Base-by-base conservation (phyloP, 345 rosid species). In the Camelina hispida region DNA sequence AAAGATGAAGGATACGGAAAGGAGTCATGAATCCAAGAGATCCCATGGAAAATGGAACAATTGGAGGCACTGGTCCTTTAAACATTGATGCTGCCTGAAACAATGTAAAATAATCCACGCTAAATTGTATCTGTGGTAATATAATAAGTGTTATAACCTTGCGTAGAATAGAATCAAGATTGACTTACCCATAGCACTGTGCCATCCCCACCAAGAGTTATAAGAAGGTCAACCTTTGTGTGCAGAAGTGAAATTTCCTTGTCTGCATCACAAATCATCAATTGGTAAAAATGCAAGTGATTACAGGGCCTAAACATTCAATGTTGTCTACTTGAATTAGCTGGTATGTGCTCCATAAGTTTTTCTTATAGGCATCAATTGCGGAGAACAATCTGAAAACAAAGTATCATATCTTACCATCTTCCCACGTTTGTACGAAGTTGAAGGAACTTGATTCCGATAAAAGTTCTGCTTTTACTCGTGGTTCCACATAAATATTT, bases 171-270 rank as follows among this genome's bases (percentile, higher is more conserved):
- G 53, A 55, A 48, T n/a, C 48, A 28, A 66, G 42, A 51, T 62
- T 65, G 53, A 74, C 90, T 17, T 88, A 96, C 99, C 98, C 99
- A 96, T 47, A 96, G 91, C 56, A 96, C 98, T 37, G 99, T 96
- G 69, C 99, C 99, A 84, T 96, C 99, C n/a, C 99, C 99, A 76
- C 99, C 99, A 78, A 96, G 99, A 71, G 99, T 93, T 63, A 91
- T 87, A 43, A 96, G 93, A 70, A 96, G 91, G 83, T 96, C 99
- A 74, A 96, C 93, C 78, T 91, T 85, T 38, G 87, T 75, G 81
- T 93, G 98, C 71, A 96, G 87, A 42, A 63, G 88, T 54, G 63
- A 79, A 79, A 96, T 81, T 74, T 93, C 96, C 60, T 77, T 66
- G 61, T 93, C 99, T 96, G 90, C 59, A 81, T 70, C 66, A 63